Conservation (phyloP, 441 rosid species). For the Mallotus repandus region DNA sequence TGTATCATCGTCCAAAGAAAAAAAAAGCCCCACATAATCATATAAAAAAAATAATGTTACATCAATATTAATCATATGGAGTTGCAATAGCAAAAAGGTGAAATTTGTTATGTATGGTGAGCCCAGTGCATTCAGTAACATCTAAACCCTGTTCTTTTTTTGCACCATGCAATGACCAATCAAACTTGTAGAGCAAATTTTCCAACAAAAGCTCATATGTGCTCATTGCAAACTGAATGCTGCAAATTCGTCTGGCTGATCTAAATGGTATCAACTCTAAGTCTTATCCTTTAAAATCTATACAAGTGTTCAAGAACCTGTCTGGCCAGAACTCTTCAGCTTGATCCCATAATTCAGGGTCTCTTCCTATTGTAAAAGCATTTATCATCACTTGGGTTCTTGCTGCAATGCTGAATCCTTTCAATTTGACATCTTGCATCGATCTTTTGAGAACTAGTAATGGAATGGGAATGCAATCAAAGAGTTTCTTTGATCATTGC, state of each 20-base stretch:
- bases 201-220: conserved; percentile 35
- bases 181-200: conserved; percentile 29
- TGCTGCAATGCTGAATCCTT: conserved; percentile 35
- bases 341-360: conserved; percentile 38
- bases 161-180: conserved; percentile 37
- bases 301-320: conserved; percentile 35
- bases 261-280: conserved; percentile 42
- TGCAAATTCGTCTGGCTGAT: conserved; percentile 39
- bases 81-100: conserved; percentile 33
- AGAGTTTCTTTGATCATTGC: conserved; percentile 50
- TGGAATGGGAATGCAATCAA: conserved; percentile 43
- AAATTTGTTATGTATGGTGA: conserved; percentile 26
- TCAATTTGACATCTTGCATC: conserved; percentile 32
- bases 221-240: conserved; percentile 25
- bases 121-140: conserved; percentile 23
- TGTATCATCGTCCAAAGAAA: too few species aligned
- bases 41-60: not conserved
- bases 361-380: conserved; percentile 47
- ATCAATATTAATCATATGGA: conserved; percentile 6
- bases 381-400: conserved; percentile 43
- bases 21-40: not conserved
- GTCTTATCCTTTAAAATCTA: conserved; percentile 38
- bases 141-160: conserved; percentile 30
- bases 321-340: conserved; percentile 46
- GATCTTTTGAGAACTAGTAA: conserved; percentile 39